Base-by-base conservation (phyloP, 1,284 basidiomycete species). In the Malassezia caprae region DNA sequence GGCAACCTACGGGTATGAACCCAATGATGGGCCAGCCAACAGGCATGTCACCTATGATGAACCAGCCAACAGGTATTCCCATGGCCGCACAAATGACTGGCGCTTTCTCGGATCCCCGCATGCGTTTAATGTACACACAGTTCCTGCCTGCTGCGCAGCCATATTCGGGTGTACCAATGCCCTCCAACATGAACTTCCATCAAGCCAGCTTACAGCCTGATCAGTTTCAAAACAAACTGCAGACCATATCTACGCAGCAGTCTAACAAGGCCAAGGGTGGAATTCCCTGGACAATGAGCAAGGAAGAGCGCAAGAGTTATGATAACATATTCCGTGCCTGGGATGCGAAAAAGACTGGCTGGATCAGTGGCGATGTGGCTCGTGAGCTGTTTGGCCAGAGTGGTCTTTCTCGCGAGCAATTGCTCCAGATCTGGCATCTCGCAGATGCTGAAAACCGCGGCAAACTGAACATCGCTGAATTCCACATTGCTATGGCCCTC, bases 401-500 rank as follows among this genome's bases (percentile, higher is more conserved):
- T 75, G 93, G 90, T 2, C 75, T 98, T 30, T 82, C 83, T 19
- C 85, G 85, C 74, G 88, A 94, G 59, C 88, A 93, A 70, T 79
- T 99, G 26, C 93, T 91, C 64, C 84, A 86, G 70, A 88, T 98
- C 62, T 99, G 94, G 93, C 71, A 73, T 53, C 64, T 74, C 8
- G 53, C 66, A 27, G 72, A 74, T 43, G 62, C 66, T 0, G 62
- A 67, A 55, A 73, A 74, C 51, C 62, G 71, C 11, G 72, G 72
- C 37, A 74, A 74, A 59, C 64, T 74, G 47, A 96, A 96, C 72
- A 79, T 93, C 41, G 87, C 89, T 23, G 93, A 98, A 75, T 99
- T 99, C 76, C 90, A 98, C 74, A 88, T 96, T 52, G 94, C 93
- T 1, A 99, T 99, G 93, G 91, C 88, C 57, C 79, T 98, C 53